These are phyloP conservation scores for Tuber calosporum DNA, from an alignment of 495 filamentous ascomycete species.

Conservation along the genomic window DNA sequence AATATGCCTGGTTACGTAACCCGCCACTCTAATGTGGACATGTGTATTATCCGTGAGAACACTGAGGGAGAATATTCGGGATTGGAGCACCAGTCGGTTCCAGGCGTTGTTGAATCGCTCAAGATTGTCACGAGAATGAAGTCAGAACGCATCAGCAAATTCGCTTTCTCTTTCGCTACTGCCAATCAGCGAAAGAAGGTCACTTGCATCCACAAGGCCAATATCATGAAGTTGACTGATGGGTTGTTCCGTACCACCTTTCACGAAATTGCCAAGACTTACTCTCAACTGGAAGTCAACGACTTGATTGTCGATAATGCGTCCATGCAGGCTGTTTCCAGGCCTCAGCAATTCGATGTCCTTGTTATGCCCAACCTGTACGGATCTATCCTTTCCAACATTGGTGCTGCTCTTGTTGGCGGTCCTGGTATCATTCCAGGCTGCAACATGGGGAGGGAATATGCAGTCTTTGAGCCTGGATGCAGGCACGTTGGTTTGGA, in stretches of 20 bases:
- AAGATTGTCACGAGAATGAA: slow-evolving; percentile 99
- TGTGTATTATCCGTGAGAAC: slow-evolving; percentile 99
- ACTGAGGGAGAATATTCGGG: slow-evolving; percentile 99
- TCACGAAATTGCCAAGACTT: slow-evolving; percentile 83
- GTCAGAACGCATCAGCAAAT: slow-evolving; percentile 97
- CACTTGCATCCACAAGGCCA: slow-evolving; percentile 98
- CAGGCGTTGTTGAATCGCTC: slow-evolving; percentile 94
- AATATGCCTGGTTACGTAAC: slow-evolving; percentile 98
- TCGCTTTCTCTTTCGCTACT: slow-evolving; percentile 93
- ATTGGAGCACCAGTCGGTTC: slow-evolving; percentile 94
- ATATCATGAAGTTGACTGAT: slow-evolving; percentile 99
- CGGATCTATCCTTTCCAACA: slow-evolving; percentile 97
- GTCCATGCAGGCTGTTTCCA: slow-evolving; percentile 94
- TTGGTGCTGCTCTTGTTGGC: slow-evolving; percentile 95
- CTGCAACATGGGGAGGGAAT: slow-evolving; percentile 98
- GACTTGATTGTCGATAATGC: slow-evolving; percentile 99
- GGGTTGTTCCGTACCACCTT: slow-evolving; percentile 97
- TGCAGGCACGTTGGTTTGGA: slow-evolving; percentile 98
- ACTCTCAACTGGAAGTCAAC: slow-evolving; percentile 84
- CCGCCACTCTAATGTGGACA: slow-evolving; percentile 89
- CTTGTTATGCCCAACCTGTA: slow-evolving; percentile 99
- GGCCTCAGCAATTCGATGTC: slow-evolving; percentile 96
- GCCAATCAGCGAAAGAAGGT: slow-evolving; percentile 98
- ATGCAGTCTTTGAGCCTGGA: slow-evolving; percentile 97
- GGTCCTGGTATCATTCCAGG: slow-evolving; percentile 95